Conservation (phyloP, 2,329 filamentous ascomycete genomes). For the Atkinsonella hypoxylon region DNA sequence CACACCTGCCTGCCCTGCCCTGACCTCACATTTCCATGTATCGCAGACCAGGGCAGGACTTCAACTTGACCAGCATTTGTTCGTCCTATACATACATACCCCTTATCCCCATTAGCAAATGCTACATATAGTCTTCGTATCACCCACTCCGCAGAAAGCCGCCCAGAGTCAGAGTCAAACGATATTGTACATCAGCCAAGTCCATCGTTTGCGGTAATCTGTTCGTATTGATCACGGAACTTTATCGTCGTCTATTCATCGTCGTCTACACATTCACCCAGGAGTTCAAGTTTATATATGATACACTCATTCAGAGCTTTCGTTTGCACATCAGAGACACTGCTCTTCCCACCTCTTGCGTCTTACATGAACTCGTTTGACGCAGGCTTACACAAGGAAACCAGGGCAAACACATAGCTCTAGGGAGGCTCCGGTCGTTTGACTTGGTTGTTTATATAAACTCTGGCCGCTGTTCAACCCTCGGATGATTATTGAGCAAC, state of each 20-base stretch:
- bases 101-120: background rate
- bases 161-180: background rate
- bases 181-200: background rate
- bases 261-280: background rate
- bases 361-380: slow-evolving; percentile 3
- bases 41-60: background rate
- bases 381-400: background rate
- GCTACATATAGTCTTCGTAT: background rate
- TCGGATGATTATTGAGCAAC: no score
- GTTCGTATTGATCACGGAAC: background rate
- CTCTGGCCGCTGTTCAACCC: background rate
- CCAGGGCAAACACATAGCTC: background rate
- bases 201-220: background rate
- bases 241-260: no score
- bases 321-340: slow-evolving; percentile 2
- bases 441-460: background rate
- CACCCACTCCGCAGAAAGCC: background rate
- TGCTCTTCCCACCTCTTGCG: slow-evolving; percentile 1
- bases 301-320: background rate
- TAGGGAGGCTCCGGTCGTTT: background rate
- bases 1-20: background rate
- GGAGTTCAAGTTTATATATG: background rate
- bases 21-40: background rate
- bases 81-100: background rate
- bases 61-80: background rate